Evolutionary conservation across 306 rosid genomes (phyloP).

Genomic region (Vigna nakashimae): DNA sequence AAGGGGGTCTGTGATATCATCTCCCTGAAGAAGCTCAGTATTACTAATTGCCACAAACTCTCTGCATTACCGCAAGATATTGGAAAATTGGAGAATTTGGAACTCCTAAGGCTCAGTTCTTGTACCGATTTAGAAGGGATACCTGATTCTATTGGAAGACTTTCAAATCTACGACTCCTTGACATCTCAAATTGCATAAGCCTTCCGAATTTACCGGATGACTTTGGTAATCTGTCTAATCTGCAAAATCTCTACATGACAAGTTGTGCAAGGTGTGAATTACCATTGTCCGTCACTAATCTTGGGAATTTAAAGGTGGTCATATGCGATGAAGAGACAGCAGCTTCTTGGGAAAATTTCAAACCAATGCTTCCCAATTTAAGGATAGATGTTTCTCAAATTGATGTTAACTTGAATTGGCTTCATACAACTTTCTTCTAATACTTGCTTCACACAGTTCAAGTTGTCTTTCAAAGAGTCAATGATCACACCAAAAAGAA

Average conservation of each 20-base stretch:
- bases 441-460: not conserved
- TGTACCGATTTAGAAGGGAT: slow-evolving; percentile 52
- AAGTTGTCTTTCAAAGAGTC: not conserved
- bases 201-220: slow-evolving; percentile 52
- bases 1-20: slow-evolving; percentile 46
- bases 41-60: slow-evolving; percentile 68
- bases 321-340: slow-evolving; percentile 68
- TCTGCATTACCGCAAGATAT: slow-evolving; percentile 52
- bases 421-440: slow-evolving; percentile 50
- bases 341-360: slow-evolving; percentile 50
- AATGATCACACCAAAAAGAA: not conserved
- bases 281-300: slow-evolving; percentile 54
- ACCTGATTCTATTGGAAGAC: slow-evolving; percentile 48
- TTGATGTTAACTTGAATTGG: slow-evolving; percentile 65
- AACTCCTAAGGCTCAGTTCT: slow-evolving; percentile 59
- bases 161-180: slow-evolving; percentile 42
- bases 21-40: slow-evolving; percentile 55
- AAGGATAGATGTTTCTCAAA: slow-evolving; percentile 47
- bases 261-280: slow-evolving; percentile 51
- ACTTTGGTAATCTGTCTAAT: slow-evolving; percentile 50
- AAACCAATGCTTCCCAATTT: slow-evolving; percentile 35
- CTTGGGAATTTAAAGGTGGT: slow-evolving; percentile 54
- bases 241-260: slow-evolving; percentile 57
- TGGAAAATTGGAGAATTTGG: slow-evolving; percentile 55
- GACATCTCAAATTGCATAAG: slow-evolving; percentile 64